phyloP scores from a whole-genome alignment of 2,329 filamentous ascomycete species.

The Neodidymelliopsis sp. region DNA sequence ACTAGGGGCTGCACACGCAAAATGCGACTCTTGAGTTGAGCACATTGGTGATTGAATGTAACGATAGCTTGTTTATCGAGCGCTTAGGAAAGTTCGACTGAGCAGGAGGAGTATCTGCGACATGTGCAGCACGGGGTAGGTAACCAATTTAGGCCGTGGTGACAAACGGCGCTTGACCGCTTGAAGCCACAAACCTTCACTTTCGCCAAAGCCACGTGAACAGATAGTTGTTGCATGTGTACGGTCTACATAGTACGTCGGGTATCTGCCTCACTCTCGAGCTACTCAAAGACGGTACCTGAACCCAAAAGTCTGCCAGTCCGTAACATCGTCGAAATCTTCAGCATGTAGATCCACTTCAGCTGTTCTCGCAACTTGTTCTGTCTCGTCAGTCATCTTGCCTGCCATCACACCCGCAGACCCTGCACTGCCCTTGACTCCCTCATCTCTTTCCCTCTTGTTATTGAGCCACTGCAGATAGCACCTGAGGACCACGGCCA shows the following conservation, averaged over 20 bases:
- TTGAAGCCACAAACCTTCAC: not conserved
- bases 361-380: constrained; percentile 3
- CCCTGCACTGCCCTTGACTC: constrained; percentile 30
- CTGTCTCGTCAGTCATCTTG: constrained; percentile 15
- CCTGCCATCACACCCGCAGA: constrained; percentile 28
- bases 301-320: constrained; percentile 36
- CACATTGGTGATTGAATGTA: not conserved
- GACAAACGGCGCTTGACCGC: not conserved
- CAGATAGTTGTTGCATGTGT: no score
- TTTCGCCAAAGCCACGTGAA: no score
- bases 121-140: not conserved
- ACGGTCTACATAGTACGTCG: no score
- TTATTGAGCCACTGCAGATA: constrained; percentile 31
- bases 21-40: not conserved
- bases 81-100: no score
- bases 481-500: constrained; percentile 23
- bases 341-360: constrained; percentile 25
- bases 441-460: constrained; percentile 29
- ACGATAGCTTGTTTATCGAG: not conserved
- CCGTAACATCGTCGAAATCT: constrained; percentile 37
- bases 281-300: constrained; percentile 28
- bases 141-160: not conserved
- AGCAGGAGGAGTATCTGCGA: no score
- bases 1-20: not conserved
- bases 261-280: no score